Percentiles rank a stretch among this genome's conserved stretches.
Evolutionary conservation across 1,284 basidiomycete species (phyloP).

Genomic region (Moniliella sp.): DNA sequence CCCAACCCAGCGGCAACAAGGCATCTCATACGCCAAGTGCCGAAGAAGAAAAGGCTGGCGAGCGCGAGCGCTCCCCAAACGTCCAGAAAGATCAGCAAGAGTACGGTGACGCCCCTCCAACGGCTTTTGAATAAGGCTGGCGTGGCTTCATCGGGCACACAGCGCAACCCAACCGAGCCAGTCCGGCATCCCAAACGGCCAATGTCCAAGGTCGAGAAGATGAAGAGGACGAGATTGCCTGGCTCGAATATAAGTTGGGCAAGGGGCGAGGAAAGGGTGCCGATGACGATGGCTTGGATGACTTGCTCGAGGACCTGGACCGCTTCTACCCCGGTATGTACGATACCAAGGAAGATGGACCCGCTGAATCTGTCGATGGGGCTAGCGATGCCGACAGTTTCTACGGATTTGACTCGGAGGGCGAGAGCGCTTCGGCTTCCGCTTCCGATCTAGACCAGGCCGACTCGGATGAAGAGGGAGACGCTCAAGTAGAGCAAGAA

Average conservation of each 20-base stretch:
- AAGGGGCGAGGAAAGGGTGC: slow-evolving; percentile 6
- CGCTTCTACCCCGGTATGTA: slow-evolving; percentile 14
- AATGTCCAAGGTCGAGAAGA: too few relatives aligned
- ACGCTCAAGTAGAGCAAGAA: slow-evolving; percentile 4
- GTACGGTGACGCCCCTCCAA: too few relatives aligned
- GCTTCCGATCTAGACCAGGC: slow-evolving; percentile 7
- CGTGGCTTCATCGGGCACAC: too few relatives aligned
- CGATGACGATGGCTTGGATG: slow-evolving; percentile 3
- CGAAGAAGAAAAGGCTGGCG: background rate
- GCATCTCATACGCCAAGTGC: too few relatives aligned
- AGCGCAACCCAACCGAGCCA: too few relatives aligned
- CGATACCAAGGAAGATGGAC: slow-evolving; percentile 4
- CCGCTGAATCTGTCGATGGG: slow-evolving; percentile 2
- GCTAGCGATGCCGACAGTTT: slow-evolving; percentile 2
- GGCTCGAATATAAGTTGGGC: slow-evolving; percentile 23
- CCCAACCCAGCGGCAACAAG: too few relatives aligned
- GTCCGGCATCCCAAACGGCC: too few relatives aligned
- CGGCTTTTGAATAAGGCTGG: too few relatives aligned
- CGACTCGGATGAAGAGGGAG: slow-evolving; percentile 4
- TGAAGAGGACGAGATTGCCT: slow-evolving; percentile 30
- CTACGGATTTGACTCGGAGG: background rate
- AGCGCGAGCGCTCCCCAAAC: slow-evolving; percentile 1
- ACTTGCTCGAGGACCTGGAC: slow-evolving; percentile 20
- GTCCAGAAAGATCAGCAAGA: slow-evolving; percentile 1
- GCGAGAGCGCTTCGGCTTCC: slow-evolving; percentile 2